These are phyloP conservation scores for Russula foetens DNA, from an alignment of 768 basidiomycete genomes.

Conservation along the genomic window DNA sequence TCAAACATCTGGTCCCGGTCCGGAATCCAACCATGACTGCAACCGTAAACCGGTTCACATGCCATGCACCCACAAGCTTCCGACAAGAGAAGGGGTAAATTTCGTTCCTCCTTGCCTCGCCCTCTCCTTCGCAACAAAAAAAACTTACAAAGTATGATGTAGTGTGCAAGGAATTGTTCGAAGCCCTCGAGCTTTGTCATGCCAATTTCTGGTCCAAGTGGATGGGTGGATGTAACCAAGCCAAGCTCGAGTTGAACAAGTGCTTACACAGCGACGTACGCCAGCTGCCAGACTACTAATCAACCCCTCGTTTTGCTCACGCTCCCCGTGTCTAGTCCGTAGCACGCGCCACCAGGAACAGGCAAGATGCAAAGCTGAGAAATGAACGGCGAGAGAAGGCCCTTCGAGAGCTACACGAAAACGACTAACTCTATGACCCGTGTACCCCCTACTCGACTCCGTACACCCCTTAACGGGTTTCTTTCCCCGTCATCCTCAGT, in stretches of 20 bases:
- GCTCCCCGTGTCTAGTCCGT: conserved; percentile 37
- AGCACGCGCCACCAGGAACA: conserved; percentile 50
- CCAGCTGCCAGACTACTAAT: not conserved
- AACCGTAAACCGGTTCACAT: not conserved
- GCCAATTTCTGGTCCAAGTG: conserved; percentile 52
- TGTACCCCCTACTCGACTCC: no score
- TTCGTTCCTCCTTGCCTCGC: conserved; percentile 16
- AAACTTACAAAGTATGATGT: not conserved
- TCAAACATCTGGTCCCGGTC: no score
- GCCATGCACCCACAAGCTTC: conserved; percentile 66
- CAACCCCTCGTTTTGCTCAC: conserved; percentile 1
- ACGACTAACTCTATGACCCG: conserved; percentile 24
- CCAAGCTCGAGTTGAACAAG: conserved; percentile 58
- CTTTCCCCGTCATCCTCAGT: no score
- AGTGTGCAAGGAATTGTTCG: conserved; percentile 73
- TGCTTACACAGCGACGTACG: conserved; percentile 68
- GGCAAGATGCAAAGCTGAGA: conserved; percentile 50
- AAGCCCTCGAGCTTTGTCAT: conserved; percentile 70
- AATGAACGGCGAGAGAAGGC: conserved; percentile 50
- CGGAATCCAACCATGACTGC: no score
- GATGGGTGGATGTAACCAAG: conserved; percentile 60
- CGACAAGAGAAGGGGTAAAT: conserved; percentile 36
- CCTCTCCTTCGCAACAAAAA: not conserved
- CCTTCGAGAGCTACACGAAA: conserved; percentile 47
- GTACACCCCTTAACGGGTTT: no score